phyloP scores from a whole-genome alignment of 1,139 yeast species.

The Geotrichum bryndzae region DNA sequence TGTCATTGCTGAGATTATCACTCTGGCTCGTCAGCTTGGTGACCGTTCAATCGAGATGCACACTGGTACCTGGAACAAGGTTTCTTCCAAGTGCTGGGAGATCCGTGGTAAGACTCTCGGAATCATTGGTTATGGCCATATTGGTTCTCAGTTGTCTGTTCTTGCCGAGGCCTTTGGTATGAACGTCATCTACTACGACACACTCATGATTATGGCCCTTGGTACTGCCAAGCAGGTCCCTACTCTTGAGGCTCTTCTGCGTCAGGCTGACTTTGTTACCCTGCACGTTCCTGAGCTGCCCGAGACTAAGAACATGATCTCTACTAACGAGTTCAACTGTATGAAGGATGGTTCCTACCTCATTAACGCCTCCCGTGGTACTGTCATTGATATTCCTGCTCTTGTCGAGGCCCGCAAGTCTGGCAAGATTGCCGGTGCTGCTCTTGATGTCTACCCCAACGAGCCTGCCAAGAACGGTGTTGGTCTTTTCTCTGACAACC shows the following conservation, averaged over 20 bases:
- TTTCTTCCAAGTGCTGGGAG: conserved; percentile 94
- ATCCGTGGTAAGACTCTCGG: conserved; percentile 98
- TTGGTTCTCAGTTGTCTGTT: conserved; percentile 94
- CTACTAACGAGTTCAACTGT: conserved; percentile 86
- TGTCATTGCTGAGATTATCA: conserved; percentile 89
- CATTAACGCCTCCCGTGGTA: conserved; percentile 95
- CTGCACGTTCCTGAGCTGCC: conserved; percentile 93
- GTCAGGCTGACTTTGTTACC: conserved; percentile 79
- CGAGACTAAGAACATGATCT: conserved; percentile 85
- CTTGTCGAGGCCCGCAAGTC: conserved; percentile 84
- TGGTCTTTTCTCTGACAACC: conserved; percentile 58
- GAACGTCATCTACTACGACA: conserved; percentile 92
- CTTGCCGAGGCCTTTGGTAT: conserved; percentile 97
- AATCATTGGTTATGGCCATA: conserved; percentile 96
- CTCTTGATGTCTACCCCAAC: conserved; percentile 91
- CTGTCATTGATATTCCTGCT: conserved; percentile 94
- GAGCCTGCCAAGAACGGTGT: conserved; percentile 98
- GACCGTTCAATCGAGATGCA: conserved; percentile 96
- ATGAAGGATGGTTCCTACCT: conserved; percentile 96
- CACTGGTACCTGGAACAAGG: conserved; percentile 98
- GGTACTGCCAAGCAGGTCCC: conserved; percentile 95
- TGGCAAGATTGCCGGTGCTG: conserved; percentile 96
- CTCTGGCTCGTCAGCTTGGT: conserved; percentile 93
- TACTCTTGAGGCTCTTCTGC: conserved; percentile 74
- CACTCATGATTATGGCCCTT: conserved; percentile 85